Percentiles rank a stretch among this genome's conserved stretches.
These are phyloP conservation scores for Capronia coronata DNA, from an alignment of 2,329 filamentous ascomycete genomes.

Conservation along the genomic window DNA sequence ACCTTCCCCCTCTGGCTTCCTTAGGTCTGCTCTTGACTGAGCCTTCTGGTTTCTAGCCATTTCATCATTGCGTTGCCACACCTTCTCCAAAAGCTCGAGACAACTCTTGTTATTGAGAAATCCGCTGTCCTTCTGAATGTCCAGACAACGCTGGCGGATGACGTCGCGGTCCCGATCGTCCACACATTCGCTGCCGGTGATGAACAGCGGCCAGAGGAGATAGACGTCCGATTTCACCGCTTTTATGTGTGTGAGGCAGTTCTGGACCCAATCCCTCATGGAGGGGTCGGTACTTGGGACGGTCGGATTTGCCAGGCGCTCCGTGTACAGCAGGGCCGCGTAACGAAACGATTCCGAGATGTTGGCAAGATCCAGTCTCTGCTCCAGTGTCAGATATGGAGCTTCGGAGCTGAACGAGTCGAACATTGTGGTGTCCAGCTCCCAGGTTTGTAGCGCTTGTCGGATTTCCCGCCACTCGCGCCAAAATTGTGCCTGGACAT, in stretches of 20 bases:
- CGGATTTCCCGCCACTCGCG: constrained; percentile 67
- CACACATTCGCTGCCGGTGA: constrained; percentile 82
- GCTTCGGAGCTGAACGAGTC: constrained; percentile 31
- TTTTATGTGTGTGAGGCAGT: constrained; percentile 76
- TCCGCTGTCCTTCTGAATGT: constrained; percentile 80
- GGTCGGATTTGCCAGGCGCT: constrained; percentile 72
- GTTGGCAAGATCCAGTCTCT: constrained; percentile 68
- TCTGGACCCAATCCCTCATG: constrained; percentile 75
- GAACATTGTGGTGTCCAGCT: constrained; percentile 53
- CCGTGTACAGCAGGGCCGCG: constrained; percentile 80
- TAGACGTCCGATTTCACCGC: constrained; percentile 80
- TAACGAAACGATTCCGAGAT: constrained; percentile 89
- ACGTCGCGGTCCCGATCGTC: constrained; percentile 71
- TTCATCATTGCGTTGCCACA: constrained; percentile 53
- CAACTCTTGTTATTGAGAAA: constrained; percentile 91
- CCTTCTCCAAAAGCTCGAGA: constrained; percentile 74
- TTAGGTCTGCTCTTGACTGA: not conserved
- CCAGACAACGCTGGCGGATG: constrained; percentile 71
- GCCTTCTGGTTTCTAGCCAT: not conserved
- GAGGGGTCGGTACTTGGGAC: constrained; percentile 66
- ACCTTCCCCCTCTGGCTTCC: constrained; percentile 9
- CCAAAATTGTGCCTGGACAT: constrained; percentile 64
- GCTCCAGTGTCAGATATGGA: constrained; percentile 46
- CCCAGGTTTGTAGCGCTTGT: constrained; percentile 70
- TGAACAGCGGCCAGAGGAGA: constrained; percentile 86